A percentile compares a stretch with the other conserved stretches of the same genome.
These are phyloP conservation scores for Gracilaria domingensis DNA, from an alignment of 23 red algal species.

Conservation along the genomic window DNA sequence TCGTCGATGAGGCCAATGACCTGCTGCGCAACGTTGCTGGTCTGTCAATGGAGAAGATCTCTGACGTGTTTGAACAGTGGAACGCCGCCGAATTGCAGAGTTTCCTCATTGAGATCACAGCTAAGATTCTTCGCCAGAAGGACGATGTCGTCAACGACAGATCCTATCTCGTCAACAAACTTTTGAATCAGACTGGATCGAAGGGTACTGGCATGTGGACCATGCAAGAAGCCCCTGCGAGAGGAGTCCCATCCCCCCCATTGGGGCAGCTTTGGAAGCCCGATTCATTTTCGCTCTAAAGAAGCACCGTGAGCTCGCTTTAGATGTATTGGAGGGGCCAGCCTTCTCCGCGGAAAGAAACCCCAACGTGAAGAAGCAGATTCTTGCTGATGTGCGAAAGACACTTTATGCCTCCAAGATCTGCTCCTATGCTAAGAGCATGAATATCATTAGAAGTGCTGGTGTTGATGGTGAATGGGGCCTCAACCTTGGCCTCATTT, in stretches of 20 bases:
- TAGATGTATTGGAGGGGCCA: slow-evolving; percentile 47
- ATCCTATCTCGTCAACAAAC: slow-evolving; percentile 62
- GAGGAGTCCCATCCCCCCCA: slow-evolving; percentile 87
- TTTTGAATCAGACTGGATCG: slow-evolving; percentile 87
- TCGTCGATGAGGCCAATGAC: slow-evolving; percentile 96
- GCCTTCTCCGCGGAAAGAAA: not conserved
- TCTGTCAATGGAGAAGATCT: slow-evolving; percentile 40
- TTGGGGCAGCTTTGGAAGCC: slow-evolving; percentile 88
- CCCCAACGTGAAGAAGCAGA: slow-evolving; percentile 21
- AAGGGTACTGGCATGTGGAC: slow-evolving; percentile 99
- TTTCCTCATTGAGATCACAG: no score
- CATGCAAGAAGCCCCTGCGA: slow-evolving; percentile 84
- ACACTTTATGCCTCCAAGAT: slow-evolving; percentile 95
- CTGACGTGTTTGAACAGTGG: slow-evolving; percentile 91
- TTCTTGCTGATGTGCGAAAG: slow-evolving; percentile 85
- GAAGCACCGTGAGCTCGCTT: slow-evolving; percentile 69
- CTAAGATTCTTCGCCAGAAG: slow-evolving; percentile 74
- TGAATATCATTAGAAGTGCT: slow-evolving; percentile 90
- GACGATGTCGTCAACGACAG: slow-evolving; percentile 78
- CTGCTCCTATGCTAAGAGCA: slow-evolving; percentile 97
- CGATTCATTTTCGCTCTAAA: slow-evolving; percentile 92
- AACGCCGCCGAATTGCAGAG: no score
- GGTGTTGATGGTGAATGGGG: slow-evolving; percentile 82
- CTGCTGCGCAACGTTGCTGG: slow-evolving; percentile 63
- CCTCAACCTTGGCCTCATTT: slow-evolving; percentile 89